Evolutionary conservation across 768 basidiomycete genomes (phyloP), one percentile per base, ranked within the genome.

Genomic region (Lentinula sp.): DNA sequence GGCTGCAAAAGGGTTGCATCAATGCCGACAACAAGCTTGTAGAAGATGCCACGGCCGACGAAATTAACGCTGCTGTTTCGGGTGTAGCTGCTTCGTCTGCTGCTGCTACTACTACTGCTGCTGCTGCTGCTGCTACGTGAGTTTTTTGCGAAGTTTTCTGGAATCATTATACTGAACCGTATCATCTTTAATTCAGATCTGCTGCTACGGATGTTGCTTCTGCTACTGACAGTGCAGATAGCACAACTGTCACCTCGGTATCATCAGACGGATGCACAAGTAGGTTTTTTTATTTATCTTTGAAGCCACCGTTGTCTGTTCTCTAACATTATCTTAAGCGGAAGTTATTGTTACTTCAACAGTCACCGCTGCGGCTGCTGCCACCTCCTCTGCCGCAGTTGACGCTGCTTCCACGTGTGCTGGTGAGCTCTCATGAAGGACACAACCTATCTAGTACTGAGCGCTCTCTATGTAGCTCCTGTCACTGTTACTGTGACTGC

Each of bases 1-100:
- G 32, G n/a, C 18, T 33, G 6, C 6, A 16, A n/a, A 15, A 51
- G 10, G 86, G 86, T 1, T 89, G 86, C 71, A 88, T 87, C 65
- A 79, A 85, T 74, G 80, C 84, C 3, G 77, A 84, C 71, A 85
- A 85, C 68, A 76, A 85, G 23, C 70, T 85, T 43, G 83, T 85
- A 3, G 66, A 69, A 6, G 84, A 85, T 64, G 84, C 83, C 0
- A 82, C 85, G 13, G 77, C 73, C 3, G 84, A 72, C 32, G 85
- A 87, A 71, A 85, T 87, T 66, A 69, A 71, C 42, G 82, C 82
- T 57, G 85, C 82, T 36, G 80, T 80, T 20, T 76, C 68, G 23
- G 79, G 73, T 53, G 65, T 61, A 51, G 42, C 63, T 20, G 36
- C 62, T 52, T 8, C 76, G 20, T 76, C 71, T 32, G 67, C 69